phyloP scores from a whole-genome alignment of 441 rosid species.

The Breynia disticha region DNA sequence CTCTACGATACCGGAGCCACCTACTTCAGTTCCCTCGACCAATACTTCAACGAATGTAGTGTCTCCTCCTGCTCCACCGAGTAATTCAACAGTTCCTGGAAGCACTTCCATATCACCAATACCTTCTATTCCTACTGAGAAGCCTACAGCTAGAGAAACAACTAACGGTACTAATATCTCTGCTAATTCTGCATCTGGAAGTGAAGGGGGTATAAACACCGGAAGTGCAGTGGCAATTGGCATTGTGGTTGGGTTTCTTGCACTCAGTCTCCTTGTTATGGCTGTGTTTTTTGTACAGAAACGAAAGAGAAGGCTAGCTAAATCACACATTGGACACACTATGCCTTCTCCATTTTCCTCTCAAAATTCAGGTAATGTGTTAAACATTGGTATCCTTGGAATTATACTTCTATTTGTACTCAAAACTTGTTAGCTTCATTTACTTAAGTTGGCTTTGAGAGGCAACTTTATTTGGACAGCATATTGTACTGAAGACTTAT shows the following conservation, averaged over 20 bases:
- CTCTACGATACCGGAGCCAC: conserved; percentile 30
- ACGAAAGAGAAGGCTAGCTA: conserved; percentile 42
- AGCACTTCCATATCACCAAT: conserved; percentile 29
- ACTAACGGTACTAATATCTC: conserved; percentile 27
- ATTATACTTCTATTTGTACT: not conserved
- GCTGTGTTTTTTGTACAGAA: conserved; percentile 50
- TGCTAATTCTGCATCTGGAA: conserved; percentile 20
- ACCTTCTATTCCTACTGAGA: conserved; percentile 50
- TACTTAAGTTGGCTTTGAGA: too few species aligned
- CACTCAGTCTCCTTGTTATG: conserved; percentile 50
- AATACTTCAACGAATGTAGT: conserved; percentile 20
- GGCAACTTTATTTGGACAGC: too few species aligned
- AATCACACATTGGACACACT: conserved; percentile 43
- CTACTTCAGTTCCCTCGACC: conserved; percentile 37
- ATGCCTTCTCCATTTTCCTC: conserved; percentile 76
- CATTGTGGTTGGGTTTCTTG: conserved; percentile 41
- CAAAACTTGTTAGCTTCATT: not conserved
- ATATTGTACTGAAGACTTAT: not conserved
- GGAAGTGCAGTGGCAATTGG: conserved; percentile 58
- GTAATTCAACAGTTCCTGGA: conserved; percentile 26
- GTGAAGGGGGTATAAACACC: conserved; percentile 27
- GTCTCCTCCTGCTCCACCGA: conserved; percentile 48
- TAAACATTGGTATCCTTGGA: conserved; percentile 1
- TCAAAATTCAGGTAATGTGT: conserved; percentile 56
- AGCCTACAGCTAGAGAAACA: conserved; percentile 55